Base-by-base conservation (phyloP, 176 grass and related monocot genomes). In the Musa schizocarpa region DNA sequence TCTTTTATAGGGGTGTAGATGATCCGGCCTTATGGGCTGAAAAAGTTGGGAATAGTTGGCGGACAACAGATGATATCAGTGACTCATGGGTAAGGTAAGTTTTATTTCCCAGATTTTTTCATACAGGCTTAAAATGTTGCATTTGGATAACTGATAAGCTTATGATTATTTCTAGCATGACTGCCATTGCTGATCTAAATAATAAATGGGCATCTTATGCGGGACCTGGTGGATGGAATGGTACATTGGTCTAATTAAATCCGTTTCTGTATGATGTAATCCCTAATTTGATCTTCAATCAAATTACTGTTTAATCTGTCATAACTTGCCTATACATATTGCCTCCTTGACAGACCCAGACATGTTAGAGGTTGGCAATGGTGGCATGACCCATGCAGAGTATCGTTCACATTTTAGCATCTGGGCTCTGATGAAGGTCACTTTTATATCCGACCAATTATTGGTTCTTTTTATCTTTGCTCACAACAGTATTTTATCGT, bases 141-240 rank as follows among this genome's bases (percentile, higher is more conserved):
- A 70, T 70, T 70, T 70, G 14, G 34, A 20, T 21, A 51, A 70
- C 77, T 86, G 54, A 90, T 65, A 58, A 55, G 65, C 75, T 34
- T 76, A 69, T 54, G n/a, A 50, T 85, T 90, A 25, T 70, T 80
- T 86, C 49, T 84, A 96, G 94, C 86, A 98, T 98, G 94, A 97
- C 82, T 52, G 75, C 81, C 54, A 97, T 89, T 85, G 94, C 94
- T 79, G 90, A 97, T 77, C 74, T 85, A 80, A 97, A 97, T 82
- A 85, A 93, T 80, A 93, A 91, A 80, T 97, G 94, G 94, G 94
- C 94, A 34, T 97, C 94, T 70, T 97, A 91, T 85, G 94, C 94
- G 25, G 90, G 94, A 27, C 94, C 90, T 54, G 94, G 94, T 85
- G 94, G 94, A 79, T 97, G 94, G 94, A 97, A 97, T 82, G 94